Evolutionary conservation across 2,329 filamentous ascomycete genomes (phyloP).

Genomic region (Ophiostoma quercus): DNA sequence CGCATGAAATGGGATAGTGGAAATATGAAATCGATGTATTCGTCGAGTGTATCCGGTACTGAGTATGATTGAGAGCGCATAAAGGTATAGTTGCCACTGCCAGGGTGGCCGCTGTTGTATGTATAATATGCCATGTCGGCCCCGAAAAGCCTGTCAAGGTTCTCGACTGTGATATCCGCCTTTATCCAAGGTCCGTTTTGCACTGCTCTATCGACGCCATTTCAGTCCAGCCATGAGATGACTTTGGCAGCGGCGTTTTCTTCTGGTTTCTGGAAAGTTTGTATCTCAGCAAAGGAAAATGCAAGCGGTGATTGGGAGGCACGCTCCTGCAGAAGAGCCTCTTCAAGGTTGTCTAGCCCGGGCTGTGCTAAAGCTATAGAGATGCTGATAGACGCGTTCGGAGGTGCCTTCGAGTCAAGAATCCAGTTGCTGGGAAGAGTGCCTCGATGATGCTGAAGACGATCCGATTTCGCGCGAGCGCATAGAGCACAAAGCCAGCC

Average conservation of each 20-base stretch:
- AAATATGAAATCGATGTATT: conserved; percentile 43
- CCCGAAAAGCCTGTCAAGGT: conserved; percentile 40
- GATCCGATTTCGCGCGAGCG: neutral
- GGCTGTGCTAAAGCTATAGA: conserved; percentile 24
- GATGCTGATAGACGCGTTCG: conserved; percentile 14
- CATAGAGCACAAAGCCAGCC: neutral
- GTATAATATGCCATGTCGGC: conserved; percentile 41
- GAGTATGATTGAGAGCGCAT: conserved; percentile 44
- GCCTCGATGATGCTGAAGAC: conserved; percentile 3
- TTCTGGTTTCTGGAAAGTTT: conserved; percentile 36
- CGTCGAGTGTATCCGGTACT: conserved; percentile 39
- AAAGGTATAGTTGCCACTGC: conserved; percentile 32
- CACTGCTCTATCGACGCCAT: conserved; percentile 35
- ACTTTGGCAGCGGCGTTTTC: conserved; percentile 36
- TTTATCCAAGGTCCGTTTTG: conserved; percentile 40
- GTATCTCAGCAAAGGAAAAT: conserved; percentile 38
- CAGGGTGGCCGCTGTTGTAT: conserved; percentile 31
- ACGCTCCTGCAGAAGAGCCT: conserved; percentile 10
- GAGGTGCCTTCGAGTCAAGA: neutral
- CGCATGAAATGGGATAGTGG: conserved; percentile 48
- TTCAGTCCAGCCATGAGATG: conserved; percentile 39
- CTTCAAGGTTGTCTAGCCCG: conserved; percentile 15
- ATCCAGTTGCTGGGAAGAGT: conserved; percentile 20
- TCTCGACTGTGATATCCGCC: conserved; percentile 39
- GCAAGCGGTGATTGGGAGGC: neutral